Conservation (phyloP, 1,284 basidiomycete species). For the Cryptococcus sp. region DNA sequence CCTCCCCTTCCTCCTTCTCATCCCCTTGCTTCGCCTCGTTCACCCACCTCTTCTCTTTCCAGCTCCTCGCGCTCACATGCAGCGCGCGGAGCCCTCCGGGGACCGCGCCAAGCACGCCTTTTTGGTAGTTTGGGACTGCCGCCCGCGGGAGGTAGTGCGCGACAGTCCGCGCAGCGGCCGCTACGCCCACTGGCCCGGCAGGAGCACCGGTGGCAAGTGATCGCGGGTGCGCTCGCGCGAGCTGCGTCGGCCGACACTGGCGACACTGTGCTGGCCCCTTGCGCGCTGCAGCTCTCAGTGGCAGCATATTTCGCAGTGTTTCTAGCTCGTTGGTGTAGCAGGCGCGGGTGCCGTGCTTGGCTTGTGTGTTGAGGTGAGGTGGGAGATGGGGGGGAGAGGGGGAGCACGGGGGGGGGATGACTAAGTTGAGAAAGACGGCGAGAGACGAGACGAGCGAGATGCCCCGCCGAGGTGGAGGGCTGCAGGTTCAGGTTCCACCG, state of each 20-base stretch:
- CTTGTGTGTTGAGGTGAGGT: neutral
- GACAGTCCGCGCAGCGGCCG: slow-evolving; percentile 1
- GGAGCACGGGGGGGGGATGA: neutral
- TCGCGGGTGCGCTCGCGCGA: slow-evolving; percentile 5
- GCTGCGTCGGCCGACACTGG: slow-evolving; percentile 18
- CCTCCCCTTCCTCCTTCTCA: slow-evolving; percentile 19
- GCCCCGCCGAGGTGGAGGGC: slow-evolving; percentile 2
- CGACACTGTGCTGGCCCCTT: slow-evolving; percentile 12
- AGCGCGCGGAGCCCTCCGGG: too few species aligned
- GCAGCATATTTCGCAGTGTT: slow-evolving; percentile 20
- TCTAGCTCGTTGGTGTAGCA: too few species aligned
- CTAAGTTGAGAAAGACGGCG: neutral
- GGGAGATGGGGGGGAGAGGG: neutral
- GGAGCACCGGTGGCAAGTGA: slow-evolving; percentile 13
- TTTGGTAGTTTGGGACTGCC: neutral
- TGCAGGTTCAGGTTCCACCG: slow-evolving; percentile 1
- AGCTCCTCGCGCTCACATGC: neutral
- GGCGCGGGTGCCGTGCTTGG: too few species aligned
- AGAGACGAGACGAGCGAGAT: neutral
- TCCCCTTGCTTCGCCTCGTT: slow-evolving; percentile 30
- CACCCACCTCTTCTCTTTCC: slow-evolving; percentile 46
- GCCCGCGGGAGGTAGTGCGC: slow-evolving; percentile 9
- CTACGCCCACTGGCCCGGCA: neutral
- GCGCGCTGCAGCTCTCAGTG: slow-evolving; percentile 25
- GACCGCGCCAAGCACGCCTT: neutral